These are phyloP conservation scores for Globisporangium ultimum DNA, from an alignment of 352 stramenopile species.

Conservation along the genomic window DNA sequence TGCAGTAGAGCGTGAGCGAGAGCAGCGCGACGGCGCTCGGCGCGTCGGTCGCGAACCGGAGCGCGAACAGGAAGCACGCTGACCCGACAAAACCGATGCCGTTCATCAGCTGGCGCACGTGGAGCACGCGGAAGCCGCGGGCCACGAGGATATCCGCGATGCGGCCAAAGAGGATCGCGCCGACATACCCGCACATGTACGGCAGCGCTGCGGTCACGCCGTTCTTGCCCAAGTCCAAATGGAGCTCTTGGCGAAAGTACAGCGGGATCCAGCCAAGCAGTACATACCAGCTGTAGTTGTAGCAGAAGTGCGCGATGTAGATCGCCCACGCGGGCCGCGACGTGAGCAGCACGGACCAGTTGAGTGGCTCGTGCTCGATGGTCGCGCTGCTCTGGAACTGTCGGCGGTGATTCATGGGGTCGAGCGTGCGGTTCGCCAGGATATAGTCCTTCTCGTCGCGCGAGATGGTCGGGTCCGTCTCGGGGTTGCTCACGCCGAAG, in stretches of 20 bases:
- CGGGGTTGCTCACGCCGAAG: slow-evolving; percentile 60
- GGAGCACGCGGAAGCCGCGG: slow-evolving; percentile 60
- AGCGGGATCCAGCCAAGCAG: slow-evolving; percentile 85
- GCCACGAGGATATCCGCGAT: slow-evolving; percentile 65
- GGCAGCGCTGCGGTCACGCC: slow-evolving; percentile 65
- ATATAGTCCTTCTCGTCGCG: slow-evolving; percentile 61
- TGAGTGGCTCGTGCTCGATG: slow-evolving; percentile 46
- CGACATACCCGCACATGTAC: slow-evolving; percentile 77
- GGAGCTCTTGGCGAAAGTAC: slow-evolving; percentile 79
- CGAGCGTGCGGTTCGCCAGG: slow-evolving; percentile 51
- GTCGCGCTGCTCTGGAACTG: slow-evolving; percentile 33
- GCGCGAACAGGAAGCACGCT: slow-evolving; percentile 61
- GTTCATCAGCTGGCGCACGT: slow-evolving; percentile 80
- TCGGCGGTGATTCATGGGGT: slow-evolving; percentile 35
- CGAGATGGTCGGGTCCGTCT: slow-evolving; percentile 61
- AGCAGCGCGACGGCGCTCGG: slow-evolving; percentile 58
- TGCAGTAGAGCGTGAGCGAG: slow-evolving; percentile 75
- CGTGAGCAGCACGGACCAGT: slow-evolving; percentile 65
- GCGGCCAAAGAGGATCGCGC: slow-evolving; percentile 67
- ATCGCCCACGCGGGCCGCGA: slow-evolving; percentile 76
- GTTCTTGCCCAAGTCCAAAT: slow-evolving; percentile 71
- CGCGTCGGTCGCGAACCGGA: slow-evolving; percentile 61
- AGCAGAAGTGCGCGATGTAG: slow-evolving; percentile 83
- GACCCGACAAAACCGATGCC: slow-evolving; percentile 69
- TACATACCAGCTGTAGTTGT: slow-evolving; percentile 90